Conservation (phyloP, 148 eudicot species). For the Amaranthus palmeri region DNA sequence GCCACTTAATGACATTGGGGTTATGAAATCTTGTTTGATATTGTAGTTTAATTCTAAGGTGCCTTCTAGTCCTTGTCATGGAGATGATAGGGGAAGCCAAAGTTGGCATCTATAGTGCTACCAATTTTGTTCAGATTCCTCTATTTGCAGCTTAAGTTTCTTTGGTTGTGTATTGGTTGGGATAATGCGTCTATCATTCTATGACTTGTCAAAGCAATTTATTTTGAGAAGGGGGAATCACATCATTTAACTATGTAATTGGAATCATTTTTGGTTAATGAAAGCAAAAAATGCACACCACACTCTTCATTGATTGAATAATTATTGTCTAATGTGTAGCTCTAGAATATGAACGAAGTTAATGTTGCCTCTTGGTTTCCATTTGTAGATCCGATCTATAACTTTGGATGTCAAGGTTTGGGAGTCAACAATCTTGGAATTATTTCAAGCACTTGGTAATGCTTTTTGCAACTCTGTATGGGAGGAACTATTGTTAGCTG, state of each 20-base stretch:
- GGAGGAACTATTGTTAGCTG: conserved; percentile 60
- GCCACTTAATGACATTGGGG: too few relatives aligned
- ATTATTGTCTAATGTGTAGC: background rate
- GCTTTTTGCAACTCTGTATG: conserved; percentile 77
- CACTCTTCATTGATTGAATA: background rate
- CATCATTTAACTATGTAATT: background rate
- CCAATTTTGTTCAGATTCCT: too few relatives aligned
- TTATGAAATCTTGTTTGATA: too few relatives aligned
- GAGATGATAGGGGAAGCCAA: too few relatives aligned
- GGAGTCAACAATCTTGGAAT: conserved; percentile 74
- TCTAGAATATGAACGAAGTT: background rate
- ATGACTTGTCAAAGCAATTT: background rate
- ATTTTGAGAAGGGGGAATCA: too few relatives aligned
- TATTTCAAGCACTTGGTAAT: conserved; percentile 71
- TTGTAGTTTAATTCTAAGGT: too few relatives aligned
- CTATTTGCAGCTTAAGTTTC: too few relatives aligned
- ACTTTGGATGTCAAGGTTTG: conserved; percentile 90
- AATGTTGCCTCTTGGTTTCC: conserved; percentile 2
- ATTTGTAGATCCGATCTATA: conserved; percentile 72
- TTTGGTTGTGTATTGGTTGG: too few relatives aligned
- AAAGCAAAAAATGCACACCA: background rate
- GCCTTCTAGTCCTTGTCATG: too few relatives aligned
- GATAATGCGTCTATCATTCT: background rate
- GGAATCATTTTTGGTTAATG: background rate
- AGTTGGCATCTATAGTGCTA: too few relatives aligned